Evolutionary conservation across 1,284 basidiomycete species (phyloP).

Genomic region (Ceratobasidium sp.): DNA sequence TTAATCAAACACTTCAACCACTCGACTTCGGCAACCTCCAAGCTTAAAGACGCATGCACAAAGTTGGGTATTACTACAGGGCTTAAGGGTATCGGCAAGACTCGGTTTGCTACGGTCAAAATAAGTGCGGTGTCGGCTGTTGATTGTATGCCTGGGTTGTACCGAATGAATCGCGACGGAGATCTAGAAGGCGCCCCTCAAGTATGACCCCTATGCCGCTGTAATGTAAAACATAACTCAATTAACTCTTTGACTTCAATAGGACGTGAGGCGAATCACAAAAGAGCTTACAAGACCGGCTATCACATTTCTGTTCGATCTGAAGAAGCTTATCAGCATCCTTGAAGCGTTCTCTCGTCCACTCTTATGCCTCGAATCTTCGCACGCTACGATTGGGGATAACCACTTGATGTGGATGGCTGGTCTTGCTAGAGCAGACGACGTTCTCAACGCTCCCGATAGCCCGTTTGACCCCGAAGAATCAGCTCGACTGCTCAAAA

Average conservation of each 20-base stretch:
- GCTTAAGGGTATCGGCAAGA: constrained; percentile 56
- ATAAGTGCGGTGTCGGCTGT: constrained; percentile 14
- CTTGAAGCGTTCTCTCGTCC: constrained; percentile 52
- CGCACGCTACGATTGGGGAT: constrained; percentile 55
- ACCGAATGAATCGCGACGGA: neutral
- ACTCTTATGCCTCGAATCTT: constrained; percentile 57
- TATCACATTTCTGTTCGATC: neutral
- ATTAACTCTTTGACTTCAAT: neutral
- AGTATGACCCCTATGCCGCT: neutral
- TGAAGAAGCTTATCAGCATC: constrained; percentile 52
- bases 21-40: neutral
- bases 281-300: neutral
- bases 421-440: constrained; percentile 51
- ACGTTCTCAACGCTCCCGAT: constrained; percentile 46
- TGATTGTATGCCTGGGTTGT: constrained; percentile 15
- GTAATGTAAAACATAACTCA: neutral
- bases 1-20: neutral
- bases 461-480: neutral
- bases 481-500: constrained; percentile 50
- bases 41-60: neutral
- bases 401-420: constrained; percentile 59
- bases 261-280: neutral
- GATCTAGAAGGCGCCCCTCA: neutral
- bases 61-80: neutral
- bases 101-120: constrained; percentile 55